Evolutionary conservation across 2,329 filamentous ascomycete species (phyloP).

Genomic region (Pleoardoris graminearum): DNA sequence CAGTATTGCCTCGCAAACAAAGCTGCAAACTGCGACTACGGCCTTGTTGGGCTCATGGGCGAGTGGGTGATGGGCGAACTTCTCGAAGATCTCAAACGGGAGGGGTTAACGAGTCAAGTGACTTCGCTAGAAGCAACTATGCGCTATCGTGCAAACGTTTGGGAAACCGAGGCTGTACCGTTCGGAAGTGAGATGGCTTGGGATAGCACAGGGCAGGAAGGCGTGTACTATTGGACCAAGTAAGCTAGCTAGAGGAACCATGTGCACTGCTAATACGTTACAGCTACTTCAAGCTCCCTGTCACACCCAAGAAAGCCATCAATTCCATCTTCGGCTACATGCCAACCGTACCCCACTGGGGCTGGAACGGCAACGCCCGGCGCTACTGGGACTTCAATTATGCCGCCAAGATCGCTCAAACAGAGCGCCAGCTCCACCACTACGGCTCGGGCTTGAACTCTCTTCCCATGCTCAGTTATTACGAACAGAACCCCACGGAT

Average conservation of each 20-base stretch:
- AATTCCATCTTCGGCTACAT: constrained; percentile 60
- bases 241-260: too few species aligned
- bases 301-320: constrained; percentile 57
- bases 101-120: constrained; percentile 50
- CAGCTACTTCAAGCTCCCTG: constrained; percentile 54
- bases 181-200: constrained; percentile 66
- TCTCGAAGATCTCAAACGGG: constrained; percentile 55
- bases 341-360: constrained; percentile 64
- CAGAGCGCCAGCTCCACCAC: constrained; percentile 61
- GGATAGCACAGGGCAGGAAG: constrained; percentile 66
- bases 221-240: constrained; percentile 62
- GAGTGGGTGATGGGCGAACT: constrained; percentile 62
- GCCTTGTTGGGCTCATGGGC: constrained; percentile 59
- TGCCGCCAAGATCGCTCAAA: constrained; percentile 47
- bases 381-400: constrained; percentile 64
- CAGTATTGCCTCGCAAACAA: constrained; percentile 44
- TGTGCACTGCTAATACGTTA: not conserved
- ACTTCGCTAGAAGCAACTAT: constrained; percentile 51
- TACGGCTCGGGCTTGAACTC: constrained; percentile 64
- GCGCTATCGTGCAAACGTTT: constrained; percentile 54
- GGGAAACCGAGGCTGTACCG: constrained; percentile 57
- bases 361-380: constrained; percentile 64
- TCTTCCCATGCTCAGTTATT: constrained; percentile 58
- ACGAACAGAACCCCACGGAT: constrained; percentile 52
- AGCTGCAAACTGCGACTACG: constrained; percentile 46